Evolutionary conservation across 345 rosid species (phyloP).

Genomic region (Murraya koenigii): DNA sequence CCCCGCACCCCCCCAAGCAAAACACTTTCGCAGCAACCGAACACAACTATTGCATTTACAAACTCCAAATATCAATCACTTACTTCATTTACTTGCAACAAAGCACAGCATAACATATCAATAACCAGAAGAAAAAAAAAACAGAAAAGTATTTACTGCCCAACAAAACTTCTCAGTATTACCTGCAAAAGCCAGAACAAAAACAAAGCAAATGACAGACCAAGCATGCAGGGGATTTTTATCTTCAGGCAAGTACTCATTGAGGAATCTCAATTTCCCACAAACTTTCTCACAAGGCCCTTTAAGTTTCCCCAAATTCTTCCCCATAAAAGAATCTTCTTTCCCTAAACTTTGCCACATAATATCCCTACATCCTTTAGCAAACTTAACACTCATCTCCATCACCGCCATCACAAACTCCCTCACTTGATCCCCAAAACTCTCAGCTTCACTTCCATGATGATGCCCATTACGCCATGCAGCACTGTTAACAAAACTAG

Average conservation of each 20-base stretch:
- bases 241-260: constrained; percentile 64
- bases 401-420: constrained; percentile 52
- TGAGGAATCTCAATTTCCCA: constrained; percentile 34
- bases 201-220: constrained; percentile 49
- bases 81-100: background rate
- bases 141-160: background rate
- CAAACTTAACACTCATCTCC: constrained; percentile 61
- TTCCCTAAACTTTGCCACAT: constrained; percentile 52
- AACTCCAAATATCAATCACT: background rate
- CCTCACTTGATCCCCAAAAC: constrained; percentile 36
- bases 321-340: constrained; percentile 50
- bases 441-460: constrained; percentile 18
- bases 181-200: constrained; percentile 60
- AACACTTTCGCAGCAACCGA: background rate
- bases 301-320: constrained; percentile 34
- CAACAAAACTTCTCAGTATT: background rate
- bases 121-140: background rate
- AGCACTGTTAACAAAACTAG: background rate
- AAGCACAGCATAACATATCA: background rate
- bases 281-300: constrained; percentile 24
- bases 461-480: constrained; percentile 11
- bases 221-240: constrained; percentile 57
- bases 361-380: constrained; percentile 59
- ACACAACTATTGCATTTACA: background rate
- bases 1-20: too few species aligned